Conservation (phyloP, 192 early-diverging fungal species). For the Backusella parvicylindrica region DNA sequence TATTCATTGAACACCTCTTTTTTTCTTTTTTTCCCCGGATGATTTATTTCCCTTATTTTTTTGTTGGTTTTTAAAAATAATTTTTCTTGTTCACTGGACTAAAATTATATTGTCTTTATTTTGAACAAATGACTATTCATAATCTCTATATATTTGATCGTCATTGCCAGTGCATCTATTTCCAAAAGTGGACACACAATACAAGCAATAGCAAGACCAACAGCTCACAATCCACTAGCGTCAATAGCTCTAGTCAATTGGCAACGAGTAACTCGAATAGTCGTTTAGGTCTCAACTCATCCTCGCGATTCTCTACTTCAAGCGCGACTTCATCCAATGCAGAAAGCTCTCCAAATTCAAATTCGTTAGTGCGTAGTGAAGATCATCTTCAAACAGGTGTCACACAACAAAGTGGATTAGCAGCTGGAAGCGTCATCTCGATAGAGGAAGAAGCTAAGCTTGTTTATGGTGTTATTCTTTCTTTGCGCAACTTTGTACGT, state of each 20-base stretch:
- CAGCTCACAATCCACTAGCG: slow-evolving; percentile 10
- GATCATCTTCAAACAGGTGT: slow-evolving; percentile 20
- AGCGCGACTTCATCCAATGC: slow-evolving; percentile 23
- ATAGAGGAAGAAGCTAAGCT: slow-evolving; percentile 89
- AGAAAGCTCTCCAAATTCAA: slow-evolving; percentile 23
- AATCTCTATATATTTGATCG: slow-evolving; percentile 92
- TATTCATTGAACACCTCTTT: no score
- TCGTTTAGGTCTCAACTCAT: slow-evolving; percentile 39
- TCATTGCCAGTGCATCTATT: slow-evolving; percentile 89
- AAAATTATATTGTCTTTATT: background rate
- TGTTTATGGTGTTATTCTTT: slow-evolving; percentile 94
- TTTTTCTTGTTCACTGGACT: background rate
- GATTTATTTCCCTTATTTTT: background rate
- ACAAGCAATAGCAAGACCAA: slow-evolving; percentile 17
- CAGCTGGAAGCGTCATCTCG: slow-evolving; percentile 51
- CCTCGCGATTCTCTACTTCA: slow-evolving; percentile 38
- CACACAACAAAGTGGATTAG: slow-evolving; percentile 31
- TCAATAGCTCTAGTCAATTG: slow-evolving; percentile 32
- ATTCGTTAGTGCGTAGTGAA: slow-evolving; percentile 12
- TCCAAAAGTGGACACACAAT: slow-evolving; percentile 69
- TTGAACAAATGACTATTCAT: slow-evolving; percentile 56
- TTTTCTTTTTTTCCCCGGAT: no score
- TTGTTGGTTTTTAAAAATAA: background rate
- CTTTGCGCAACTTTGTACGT: slow-evolving; percentile 81
- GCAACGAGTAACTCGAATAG: slow-evolving; percentile 18